Conservation (phyloP, 202 grass and related monocot species). For the Zizania palustris region DNA sequence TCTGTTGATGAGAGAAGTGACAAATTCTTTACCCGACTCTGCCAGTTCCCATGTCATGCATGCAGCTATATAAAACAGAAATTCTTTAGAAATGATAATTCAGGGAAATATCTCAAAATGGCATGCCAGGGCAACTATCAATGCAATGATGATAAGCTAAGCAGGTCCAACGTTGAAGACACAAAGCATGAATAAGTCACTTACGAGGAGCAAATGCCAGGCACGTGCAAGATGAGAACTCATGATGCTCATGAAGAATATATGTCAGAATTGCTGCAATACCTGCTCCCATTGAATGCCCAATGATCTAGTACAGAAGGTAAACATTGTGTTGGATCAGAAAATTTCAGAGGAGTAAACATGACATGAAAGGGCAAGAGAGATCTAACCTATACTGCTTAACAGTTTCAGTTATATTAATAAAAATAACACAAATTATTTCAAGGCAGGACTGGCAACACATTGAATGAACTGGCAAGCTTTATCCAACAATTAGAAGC, state of each 20-base stretch:
- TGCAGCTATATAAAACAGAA: constrained; percentile 62
- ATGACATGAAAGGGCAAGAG: background rate
- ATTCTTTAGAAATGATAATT: constrained; percentile 28
- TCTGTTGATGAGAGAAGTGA: constrained; percentile 88
- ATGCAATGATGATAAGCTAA: constrained; percentile 22
- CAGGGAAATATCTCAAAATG: constrained; percentile 19
- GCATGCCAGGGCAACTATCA: constrained; percentile 8
- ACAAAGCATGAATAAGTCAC: constrained; percentile 27
- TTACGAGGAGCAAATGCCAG: constrained; percentile 90
- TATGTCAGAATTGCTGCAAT: constrained; percentile 80
- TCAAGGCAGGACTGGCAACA: background rate
- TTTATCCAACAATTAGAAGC: background rate
- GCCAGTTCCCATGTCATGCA: constrained; percentile 96
- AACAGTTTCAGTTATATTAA: background rate
- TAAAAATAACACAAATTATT: constrained; percentile 4
- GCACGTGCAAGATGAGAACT: constrained; percentile 82
- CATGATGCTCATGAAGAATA: constrained; percentile 77
- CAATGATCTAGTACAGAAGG: constrained; percentile 64
- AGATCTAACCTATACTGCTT: background rate
- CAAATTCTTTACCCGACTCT: constrained; percentile 74
- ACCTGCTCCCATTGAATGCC: constrained; percentile 98
- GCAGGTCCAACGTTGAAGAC: background rate
- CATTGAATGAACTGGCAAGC: background rate
- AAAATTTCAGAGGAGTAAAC: constrained; percentile 16
- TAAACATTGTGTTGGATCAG: background rate